These are phyloP conservation scores for Cryphonectria japonica DNA, from an alignment of 2,329 filamentous ascomycete genomes.

Conservation along the genomic window DNA sequence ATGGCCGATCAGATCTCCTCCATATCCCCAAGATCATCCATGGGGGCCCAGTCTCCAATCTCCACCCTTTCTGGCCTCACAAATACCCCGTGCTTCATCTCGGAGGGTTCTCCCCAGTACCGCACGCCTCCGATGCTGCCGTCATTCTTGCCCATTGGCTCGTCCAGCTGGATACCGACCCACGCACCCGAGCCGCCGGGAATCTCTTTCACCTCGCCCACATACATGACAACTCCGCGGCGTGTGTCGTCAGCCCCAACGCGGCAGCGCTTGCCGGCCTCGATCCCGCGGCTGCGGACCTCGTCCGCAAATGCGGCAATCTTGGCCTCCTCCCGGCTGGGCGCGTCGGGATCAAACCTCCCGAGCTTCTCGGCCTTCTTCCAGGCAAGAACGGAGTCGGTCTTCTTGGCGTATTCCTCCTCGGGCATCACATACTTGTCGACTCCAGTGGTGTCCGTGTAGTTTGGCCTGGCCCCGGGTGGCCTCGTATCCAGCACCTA, in stretches of 20 bases:
- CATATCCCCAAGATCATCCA: conserved; percentile 78
- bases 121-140: conserved; percentile 64
- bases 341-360: conserved; percentile 87
- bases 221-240: conserved; percentile 71
- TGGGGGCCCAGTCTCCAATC: conserved; percentile 70
- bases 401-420: conserved; percentile 81
- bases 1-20: conserved; percentile 65
- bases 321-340: conserved; percentile 73
- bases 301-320: conserved; percentile 70
- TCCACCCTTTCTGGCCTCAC: conserved; percentile 79
- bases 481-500: conserved; percentile 84
- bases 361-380: conserved; percentile 96
- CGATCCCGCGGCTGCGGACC: conserved; percentile 69
- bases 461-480: conserved; percentile 74
- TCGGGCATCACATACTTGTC: conserved; percentile 90
- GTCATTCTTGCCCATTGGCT: conserved; percentile 83
- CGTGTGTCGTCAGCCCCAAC: conserved; percentile 69
- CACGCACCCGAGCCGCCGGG: conserved; percentile 66
- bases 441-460: conserved; percentile 78
- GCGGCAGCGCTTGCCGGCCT: conserved; percentile 64
- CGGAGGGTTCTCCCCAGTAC: conserved; percentile 70
- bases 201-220: conserved; percentile 76
- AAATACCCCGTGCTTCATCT: conserved; percentile 75
- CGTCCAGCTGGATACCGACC: conserved; percentile 77
- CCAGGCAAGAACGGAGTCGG: conserved; percentile 90